Evolutionary conservation across 305 asterid genomes (phyloP), one percentile per base, ranked within the genome.

Genomic region (Plantago lanceolata): DNA sequence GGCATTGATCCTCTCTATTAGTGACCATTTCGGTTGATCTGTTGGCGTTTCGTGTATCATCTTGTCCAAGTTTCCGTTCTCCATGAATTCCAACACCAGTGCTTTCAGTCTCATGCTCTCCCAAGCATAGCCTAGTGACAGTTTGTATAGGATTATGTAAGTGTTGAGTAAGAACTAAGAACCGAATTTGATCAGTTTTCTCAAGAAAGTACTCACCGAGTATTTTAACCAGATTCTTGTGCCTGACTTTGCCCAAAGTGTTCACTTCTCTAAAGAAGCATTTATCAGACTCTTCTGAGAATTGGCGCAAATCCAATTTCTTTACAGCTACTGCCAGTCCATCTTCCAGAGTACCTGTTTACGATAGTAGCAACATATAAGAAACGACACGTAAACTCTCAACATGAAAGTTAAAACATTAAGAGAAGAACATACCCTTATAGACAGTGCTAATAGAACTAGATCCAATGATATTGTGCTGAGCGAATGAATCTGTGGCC

Each of bases 381-480:
- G 4, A 8, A 50, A 50, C 14, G 21, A 50, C 13, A 31, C 35
- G 35, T 4, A 13, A 50, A 50, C 14, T 19, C 12, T 49, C 26
- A 6, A 24, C 26, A 50, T n/a, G n/a, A n/a, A n/a, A 50, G 4
- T 24, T 49, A 17, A 50, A 5, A 47, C 0, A 5, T 6, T 50
- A 1, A 19, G 14, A 51, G 5, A 9, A 19, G 16, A 49, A 51
- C 57, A 51, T 52, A 52, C 57, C 96, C 55, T 74, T 88, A 78
- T 83, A 90, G 31, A 90, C 97, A 5, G 81, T 86, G 67, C 97
- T 90, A 64, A 88, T 65, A 43, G 78, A 74, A 79, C 94, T 88
- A 26, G 82, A 80, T 28, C 96, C 97, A 53, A 90, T 79, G 48
- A 86, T 64, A 76, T 85, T 84, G 2, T 82, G 82, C 50, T 59